phyloP scores from a whole-genome alignment of 2,329 filamentous ascomycete species.

The Phoma sp. region DNA sequence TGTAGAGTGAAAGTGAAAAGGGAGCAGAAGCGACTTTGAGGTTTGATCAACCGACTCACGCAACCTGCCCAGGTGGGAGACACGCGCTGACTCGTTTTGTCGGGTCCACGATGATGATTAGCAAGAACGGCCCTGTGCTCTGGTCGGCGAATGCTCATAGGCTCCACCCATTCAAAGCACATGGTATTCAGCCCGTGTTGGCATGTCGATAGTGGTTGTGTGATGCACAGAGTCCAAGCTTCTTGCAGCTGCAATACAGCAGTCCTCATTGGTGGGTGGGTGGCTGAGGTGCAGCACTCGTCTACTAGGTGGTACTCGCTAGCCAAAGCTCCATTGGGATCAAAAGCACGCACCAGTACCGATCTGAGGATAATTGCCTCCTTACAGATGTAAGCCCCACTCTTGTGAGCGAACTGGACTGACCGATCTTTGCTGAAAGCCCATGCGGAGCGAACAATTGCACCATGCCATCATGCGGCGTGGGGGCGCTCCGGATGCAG shows the following conservation, averaged over 20 bases:
- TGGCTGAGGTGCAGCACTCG: slow-evolving; percentile 16
- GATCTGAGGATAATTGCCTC: slow-evolving; percentile 1
- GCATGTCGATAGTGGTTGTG: slow-evolving; percentile 11
- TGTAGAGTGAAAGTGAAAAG: background rate
- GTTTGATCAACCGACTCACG: background rate
- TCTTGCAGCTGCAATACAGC: slow-evolving; percentile 12
- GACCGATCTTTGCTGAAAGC: slow-evolving; percentile 2
- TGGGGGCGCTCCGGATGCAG: background rate
- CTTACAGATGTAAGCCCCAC: slow-evolving; percentile 12
- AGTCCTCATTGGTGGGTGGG: slow-evolving; percentile 23
- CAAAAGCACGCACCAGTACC: slow-evolving; percentile 8
- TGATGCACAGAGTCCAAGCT: slow-evolving; percentile 10
- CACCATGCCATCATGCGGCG: background rate
- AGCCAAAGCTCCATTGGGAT: slow-evolving; percentile 12
- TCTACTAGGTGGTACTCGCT: slow-evolving; percentile 17
- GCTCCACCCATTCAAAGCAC: slow-evolving; percentile 11
- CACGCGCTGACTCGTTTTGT: background rate
- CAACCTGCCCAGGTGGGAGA: background rate
- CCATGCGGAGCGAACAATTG: slow-evolving; percentile 6
- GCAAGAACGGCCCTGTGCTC: slow-evolving; percentile 23
- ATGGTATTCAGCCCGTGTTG: slow-evolving; percentile 9
- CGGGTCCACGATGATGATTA: slow-evolving; percentile 16
- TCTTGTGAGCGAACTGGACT: background rate
- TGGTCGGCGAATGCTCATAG: slow-evolving; percentile 20
- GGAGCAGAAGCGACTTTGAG: slow-evolving; percentile 9